Base-by-base conservation (phyloP, 2,329 filamentous ascomycete genomes). In the Colletotrichum chrysophilum region DNA sequence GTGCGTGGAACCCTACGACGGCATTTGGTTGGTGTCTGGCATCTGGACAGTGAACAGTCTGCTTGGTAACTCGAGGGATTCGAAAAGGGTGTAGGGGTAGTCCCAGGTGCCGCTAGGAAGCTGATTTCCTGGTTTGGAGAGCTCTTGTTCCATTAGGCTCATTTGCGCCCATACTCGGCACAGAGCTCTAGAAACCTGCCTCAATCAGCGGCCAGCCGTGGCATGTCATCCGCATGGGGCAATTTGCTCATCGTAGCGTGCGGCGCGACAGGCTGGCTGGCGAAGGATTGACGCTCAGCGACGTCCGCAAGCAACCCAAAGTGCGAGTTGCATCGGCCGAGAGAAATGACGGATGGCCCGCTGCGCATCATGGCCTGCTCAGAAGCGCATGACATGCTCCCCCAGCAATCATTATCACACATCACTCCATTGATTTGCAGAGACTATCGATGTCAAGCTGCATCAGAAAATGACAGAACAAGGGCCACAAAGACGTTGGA, bases 381-480 rank as follows among this genome's bases (percentile, higher is more conserved):
- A 26, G 28, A 14, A 48, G 52, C 34, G 38, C 26, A 32, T 32
- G 28, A 36, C 48, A 65, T 38, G 64, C 38, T 52, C 64, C 38
- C 64, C 64, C 38, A 55, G 64, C 66, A 58, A 68, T 67, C 74
- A 78, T 70, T 77, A 78, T 75, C 76, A 77, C 72, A 77, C 66
- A 77, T 75, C 73, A 77, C 61, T 76, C 70, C 76, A 71, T 71
- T 61, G 69, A 71, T 66, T 65, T 56, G 76, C 70, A 75, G n/a
- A 71, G 60, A 79, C 78, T 79, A 79, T 80, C 74, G 76, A 80
- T 77, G 71, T 76, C 65, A 58, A 77, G 73, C 65, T 60, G 62
- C 66, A 26, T 16, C 74, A 38, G 21, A 36, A 38, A 36, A 36
- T 55, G 21, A 61, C 28, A 36, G 55, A 43, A 34, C 30, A 38